Evolutionary conservation across 2,329 filamentous ascomycete species (phyloP), one percentile per base, ranked within the genome.

Genomic region (Alternaria tenuissima): DNA sequence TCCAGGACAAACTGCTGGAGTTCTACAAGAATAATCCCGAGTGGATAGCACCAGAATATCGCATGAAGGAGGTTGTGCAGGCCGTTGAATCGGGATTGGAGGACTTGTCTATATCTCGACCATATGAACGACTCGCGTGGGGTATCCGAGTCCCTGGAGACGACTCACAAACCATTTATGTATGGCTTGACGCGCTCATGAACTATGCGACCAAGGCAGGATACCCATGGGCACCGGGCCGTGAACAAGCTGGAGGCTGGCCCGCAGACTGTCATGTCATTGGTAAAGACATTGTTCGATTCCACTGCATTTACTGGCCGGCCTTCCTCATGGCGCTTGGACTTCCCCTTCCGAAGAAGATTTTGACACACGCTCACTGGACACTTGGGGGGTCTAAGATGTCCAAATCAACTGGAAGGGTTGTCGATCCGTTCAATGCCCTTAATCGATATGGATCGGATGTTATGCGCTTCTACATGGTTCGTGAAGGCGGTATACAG

Each of bases 261-360:
- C 95, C 95, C 5, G 92, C 93, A 8, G 89, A 99, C 76, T 85
- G 95, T 18, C 95, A 99, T 46, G 88, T 99, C 26, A 90, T 99
- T 56, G 95, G 95, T 49, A 99, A 99, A 79, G 95, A 99, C 77
- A 99, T 99, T 66, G 84, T 96, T 58, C 90, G 84, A 18, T 99
- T 99, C 79, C 96, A 99, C 77, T 94, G 92, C 78, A 89, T 99
- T 48, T 99, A 99, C 83, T 99, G 96, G 95, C 95, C 95, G 0
- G 95, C 95, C 4, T 91, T 99, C 69, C 88, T 99, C 16, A 90
- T 99, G 85, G 94, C 95, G 1, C 83, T 97, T 14, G 89, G 89
- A 52, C 83, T 98, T 5, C 90, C 92, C 1, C 82, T 91, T 1
- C 93, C 95, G 1, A 90, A 89, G 72, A 88, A 89, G 64, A 87